Evolutionary conservation across 2,329 filamentous ascomycete species (phyloP), one percentile per base, ranked within the genome.

Genomic region (Aspergillus sojae): DNA sequence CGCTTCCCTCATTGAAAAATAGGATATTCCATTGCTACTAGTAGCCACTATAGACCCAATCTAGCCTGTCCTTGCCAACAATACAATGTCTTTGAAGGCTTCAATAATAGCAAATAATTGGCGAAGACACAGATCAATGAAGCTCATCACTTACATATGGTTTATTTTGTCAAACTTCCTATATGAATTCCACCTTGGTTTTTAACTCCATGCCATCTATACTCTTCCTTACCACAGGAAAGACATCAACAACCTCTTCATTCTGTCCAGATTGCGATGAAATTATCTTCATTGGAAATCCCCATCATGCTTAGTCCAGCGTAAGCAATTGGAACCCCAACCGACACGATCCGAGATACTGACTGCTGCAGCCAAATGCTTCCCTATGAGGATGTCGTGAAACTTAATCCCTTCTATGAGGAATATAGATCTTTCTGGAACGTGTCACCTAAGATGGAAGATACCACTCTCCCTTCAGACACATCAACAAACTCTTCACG

Each of bases 221-320:
- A 32, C 48, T 21, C 19, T 23, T 19, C 5, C 48, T 30, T 30
- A n/a, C 14, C 16, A 2, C 28, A 21, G 45, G 5, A 30, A 34
- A 52, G 16, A 21, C 28, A 10, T 32, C 48, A 32, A 5, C 19
- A 16, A 11, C 36, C 16, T 59, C 28, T 39, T 28, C 21, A 21
- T 26, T 55, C 28, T 26, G 41, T 26, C 45, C 68, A 60, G 26
- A 67, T 68, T 62, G 61, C 28, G 9, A 52, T 52, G 48, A 34
- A 32, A 12, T 30, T 43, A 36, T 57, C 26, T 19, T 67, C 66
- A 11, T 68, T 68, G 61, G 70, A 74, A 54, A 70, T 75, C 16
- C 72, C 74, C 52, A 68, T 75, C 58, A 68, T 75, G 62, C 67
- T 71, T 6, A 64, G 69, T 58, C 67, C 70, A 10, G 70, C 70